Evolutionary conservation across 345 rosid genomes (phyloP), one percentile per base, ranked within the genome.

Genomic region (Chamaenerion angustifolium): DNA sequence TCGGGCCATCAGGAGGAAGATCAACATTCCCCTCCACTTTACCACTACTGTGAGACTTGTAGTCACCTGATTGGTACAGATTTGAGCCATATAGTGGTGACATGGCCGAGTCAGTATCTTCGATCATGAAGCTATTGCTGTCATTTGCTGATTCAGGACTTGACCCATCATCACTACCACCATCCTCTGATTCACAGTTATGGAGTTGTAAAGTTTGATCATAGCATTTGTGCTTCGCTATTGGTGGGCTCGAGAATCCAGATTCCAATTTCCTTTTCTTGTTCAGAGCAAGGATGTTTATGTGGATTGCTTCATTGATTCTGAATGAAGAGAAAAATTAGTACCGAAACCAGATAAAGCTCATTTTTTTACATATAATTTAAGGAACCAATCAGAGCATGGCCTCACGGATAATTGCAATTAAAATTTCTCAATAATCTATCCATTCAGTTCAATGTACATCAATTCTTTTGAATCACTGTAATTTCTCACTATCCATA

Each of bases 261-360:
- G 65, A 60, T 58, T 60, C 69, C 40, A 75, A 56, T 61, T 79
- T 82, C 41, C 90, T 69, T 65, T 82, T 82, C 76, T 73, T 79
- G 57, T 46, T 72, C 31, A 65, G 42, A 53, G 60, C 61, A 19
- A 52, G 43, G 31, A 52, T 37, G 56, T 37, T 48, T 21, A 21
- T 18, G 41, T 41, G 61, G 17, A 15, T 17, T 12, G 55, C 46
- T 51, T 44, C 27, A 19, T 25, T 31, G 16, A 40, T 14, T 23
- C 9, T 49, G 31, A 64, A 31, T 5, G 37, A 49, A 64, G 57
- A 46, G 9, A 19, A 37, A 40, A 4, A 7, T 31, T 31, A 31
- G 37, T 31, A 31, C 37, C 1, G 5, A 31, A 31, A 31, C 7
- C 6, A 31, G 37, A 31, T 31, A 31, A 8, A 31, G 37, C 37